Percentiles rank a stretch among this genome's conserved stretches.
Conservation (phyloP, 768 basidiomycete genomes). For the Amanita brunnescens region DNA sequence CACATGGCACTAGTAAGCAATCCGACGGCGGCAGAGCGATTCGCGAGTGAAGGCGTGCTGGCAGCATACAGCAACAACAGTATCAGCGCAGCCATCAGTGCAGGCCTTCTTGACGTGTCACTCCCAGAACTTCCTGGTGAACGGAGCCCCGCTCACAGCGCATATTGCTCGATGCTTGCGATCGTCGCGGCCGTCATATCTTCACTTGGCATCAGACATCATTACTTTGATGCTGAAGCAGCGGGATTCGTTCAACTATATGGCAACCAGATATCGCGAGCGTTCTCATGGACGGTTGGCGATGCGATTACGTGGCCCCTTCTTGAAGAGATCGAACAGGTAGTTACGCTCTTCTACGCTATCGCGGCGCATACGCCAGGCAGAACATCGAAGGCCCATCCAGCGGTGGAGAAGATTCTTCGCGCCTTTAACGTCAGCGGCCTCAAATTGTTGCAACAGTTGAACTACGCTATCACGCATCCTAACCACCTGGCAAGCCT, state of each 20-base stretch:
- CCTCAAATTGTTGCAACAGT: slow-evolving; percentile 69
- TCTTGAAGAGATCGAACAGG: slow-evolving; percentile 78
- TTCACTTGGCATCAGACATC: slow-evolving; percentile 54
- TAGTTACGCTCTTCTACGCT: slow-evolving; percentile 69
- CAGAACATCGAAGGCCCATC: slow-evolving; percentile 31
- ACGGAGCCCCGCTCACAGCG: slow-evolving; percentile 68
- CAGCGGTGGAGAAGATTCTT: slow-evolving; percentile 54
- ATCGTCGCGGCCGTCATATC: slow-evolving; percentile 67
- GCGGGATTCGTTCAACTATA: slow-evolving; percentile 82
- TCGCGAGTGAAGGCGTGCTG: slow-evolving; percentile 78
- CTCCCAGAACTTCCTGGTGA: slow-evolving; percentile 66
- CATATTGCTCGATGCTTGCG: slow-evolving; percentile 80
- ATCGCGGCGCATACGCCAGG: slow-evolving; percentile 51
- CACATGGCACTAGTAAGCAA: slow-evolving; percentile 79
- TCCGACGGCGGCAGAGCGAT: slow-evolving; percentile 70
- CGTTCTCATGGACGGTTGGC: slow-evolving; percentile 77
- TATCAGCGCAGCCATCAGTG: slow-evolving; percentile 67
- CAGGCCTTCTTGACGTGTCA: slow-evolving; percentile 59
- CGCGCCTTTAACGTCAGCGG: slow-evolving; percentile 61
- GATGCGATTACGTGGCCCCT: slow-evolving; percentile 68
- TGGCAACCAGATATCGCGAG: slow-evolving; percentile 67
- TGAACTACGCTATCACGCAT: slow-evolving; percentile 87
- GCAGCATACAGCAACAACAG: slow-evolving; percentile 78
- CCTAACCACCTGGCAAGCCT: slow-evolving; percentile 81
- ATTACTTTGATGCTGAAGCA: slow-evolving; percentile 78